A percentile compares a stretch with the other conserved stretches of the same genome.
Evolutionary conservation across 1,139 yeast species (phyloP).

Genomic region (Protomyces lactucae-debilis): DNA sequence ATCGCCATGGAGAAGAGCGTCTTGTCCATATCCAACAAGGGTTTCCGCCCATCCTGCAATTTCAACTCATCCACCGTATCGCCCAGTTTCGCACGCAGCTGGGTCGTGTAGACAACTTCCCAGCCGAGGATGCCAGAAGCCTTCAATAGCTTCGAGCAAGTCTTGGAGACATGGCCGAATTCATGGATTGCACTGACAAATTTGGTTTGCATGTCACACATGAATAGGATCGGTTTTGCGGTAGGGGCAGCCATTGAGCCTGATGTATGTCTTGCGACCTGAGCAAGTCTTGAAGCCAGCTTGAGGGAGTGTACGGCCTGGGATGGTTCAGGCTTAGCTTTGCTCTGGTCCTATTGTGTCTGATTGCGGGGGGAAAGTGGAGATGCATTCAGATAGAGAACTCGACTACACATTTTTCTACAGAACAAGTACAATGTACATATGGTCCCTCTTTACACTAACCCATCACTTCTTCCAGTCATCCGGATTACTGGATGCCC

Average conservation of each 20-base stretch:
- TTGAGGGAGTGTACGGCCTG: not conserved
- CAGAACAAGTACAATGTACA: not conserved
- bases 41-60: slow-evolving; percentile 28
- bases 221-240: slow-evolving; percentile 7
- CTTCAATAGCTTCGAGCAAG: slow-evolving; percentile 32
- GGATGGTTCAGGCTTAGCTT: no score
- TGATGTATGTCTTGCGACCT: not conserved
- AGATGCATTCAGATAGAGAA: not conserved
- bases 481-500: slow-evolving; percentile 45
- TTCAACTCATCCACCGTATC: slow-evolving; percentile 35
- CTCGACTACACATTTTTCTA: not conserved
- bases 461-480: slow-evolving; percentile 4
- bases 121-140: slow-evolving; percentile 34
- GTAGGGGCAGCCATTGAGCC: not conserved
- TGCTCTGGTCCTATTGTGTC: not conserved
- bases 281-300: not conserved
- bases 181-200: slow-evolving; percentile 24
- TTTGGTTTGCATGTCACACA: slow-evolving; percentile 25
- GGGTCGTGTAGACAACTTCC: slow-evolving; percentile 38
- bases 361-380: not conserved
- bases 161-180: slow-evolving; percentile 13
- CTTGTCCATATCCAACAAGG: slow-evolving; percentile 35
- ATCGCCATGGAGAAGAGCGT: slow-evolving; percentile 36
- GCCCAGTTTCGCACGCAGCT: slow-evolving; percentile 35
- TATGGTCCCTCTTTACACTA: not conserved